These are phyloP conservation scores for Lasiosphaeriaceae sp. DNA, from an alignment of 495 filamentous ascomycete genomes.

Conservation along the genomic window DNA sequence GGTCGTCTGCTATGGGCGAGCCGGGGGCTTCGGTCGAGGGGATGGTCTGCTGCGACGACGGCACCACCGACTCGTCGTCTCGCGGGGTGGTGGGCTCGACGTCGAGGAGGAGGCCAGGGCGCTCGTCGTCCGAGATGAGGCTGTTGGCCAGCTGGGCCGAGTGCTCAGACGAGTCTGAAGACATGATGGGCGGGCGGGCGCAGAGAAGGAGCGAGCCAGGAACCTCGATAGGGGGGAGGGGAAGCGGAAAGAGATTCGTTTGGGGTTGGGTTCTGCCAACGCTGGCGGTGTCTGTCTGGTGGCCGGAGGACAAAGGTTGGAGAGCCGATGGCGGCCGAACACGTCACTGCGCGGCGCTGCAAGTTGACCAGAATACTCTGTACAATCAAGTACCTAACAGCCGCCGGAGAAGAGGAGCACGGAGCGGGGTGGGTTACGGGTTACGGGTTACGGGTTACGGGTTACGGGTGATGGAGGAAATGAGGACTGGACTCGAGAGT, in stretches of 20 bases:
- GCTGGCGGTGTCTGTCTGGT: too few relatives aligned
- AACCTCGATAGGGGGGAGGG: too few relatives aligned
- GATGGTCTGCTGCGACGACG: slow-evolving; percentile 40
- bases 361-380: too few relatives aligned
- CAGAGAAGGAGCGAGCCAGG: too few relatives aligned
- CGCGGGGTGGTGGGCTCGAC: slow-evolving; percentile 40
- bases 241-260: too few relatives aligned
- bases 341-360: slow-evolving; percentile 1
- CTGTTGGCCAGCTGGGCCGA: slow-evolving; percentile 24
- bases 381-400: too few relatives aligned
- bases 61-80: slow-evolving; percentile 25
- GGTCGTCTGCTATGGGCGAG: slow-evolving; percentile 32
- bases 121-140: slow-evolving; percentile 24
- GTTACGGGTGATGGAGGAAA: background rate
- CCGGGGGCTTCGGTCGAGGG: slow-evolving; percentile 41
- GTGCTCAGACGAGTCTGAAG: slow-evolving; percentile 12
- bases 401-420: background rate
- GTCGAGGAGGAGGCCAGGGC: slow-evolving; percentile 16
- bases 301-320: too few relatives aligned
- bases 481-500: background rate
- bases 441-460: too few relatives aligned
- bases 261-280: too few relatives aligned
- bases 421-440: background rate
- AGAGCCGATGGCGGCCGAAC: too few relatives aligned
- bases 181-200: too few relatives aligned